Percentiles rank a stretch among this genome's conserved stretches.
phyloP scores from a whole-genome alignment of 2,329 filamentous ascomycete genomes.

The Fusarium nygamai region DNA sequence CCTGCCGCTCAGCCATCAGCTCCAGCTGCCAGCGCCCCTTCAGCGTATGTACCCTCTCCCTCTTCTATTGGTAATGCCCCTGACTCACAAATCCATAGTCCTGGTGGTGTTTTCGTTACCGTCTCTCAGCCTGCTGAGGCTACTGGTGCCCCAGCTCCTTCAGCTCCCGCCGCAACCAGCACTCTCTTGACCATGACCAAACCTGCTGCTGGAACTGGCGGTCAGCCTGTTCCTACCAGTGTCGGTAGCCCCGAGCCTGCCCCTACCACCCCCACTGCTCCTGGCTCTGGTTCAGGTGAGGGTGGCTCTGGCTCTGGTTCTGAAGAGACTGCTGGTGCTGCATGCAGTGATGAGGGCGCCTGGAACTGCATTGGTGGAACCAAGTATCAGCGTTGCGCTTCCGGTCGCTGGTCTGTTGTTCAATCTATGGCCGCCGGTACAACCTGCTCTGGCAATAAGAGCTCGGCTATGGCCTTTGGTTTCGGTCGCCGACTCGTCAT shows the following conservation, averaged over 20 bases:
- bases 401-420: conserved; percentile 62
- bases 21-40: conserved; percentile 32
- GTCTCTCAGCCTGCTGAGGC: conserved; percentile 39
- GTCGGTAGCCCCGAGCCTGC: conserved; percentile 21
- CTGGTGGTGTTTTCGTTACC: conserved; percentile 57
- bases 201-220: conserved; percentile 27
- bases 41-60: conserved; percentile 41
- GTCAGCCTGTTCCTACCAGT: conserved; percentile 18
- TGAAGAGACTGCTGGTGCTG: conserved; percentile 49
- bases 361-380: conserved; percentile 68
- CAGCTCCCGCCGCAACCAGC: conserved; percentile 29
- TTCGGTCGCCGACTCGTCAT: conserved; percentile 33
- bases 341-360: conserved; percentile 63
- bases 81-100: conserved; percentile 43
- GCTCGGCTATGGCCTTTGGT: conserved; percentile 38
- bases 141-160: conserved; percentile 36
- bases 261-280: conserved; percentile 22
- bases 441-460: conserved; percentile 53
- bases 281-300: conserved; percentile 37
- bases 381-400: conserved; percentile 71
- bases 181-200: conserved; percentile 41
- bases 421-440: conserved; percentile 64
- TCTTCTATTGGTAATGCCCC: conserved; percentile 4
- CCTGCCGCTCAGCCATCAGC: conserved; percentile 29
- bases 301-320: conserved; percentile 41